phyloP scores from a whole-genome alignment of 192 early-diverging fungal species.

The Paraglomus brasilianum region DNA sequence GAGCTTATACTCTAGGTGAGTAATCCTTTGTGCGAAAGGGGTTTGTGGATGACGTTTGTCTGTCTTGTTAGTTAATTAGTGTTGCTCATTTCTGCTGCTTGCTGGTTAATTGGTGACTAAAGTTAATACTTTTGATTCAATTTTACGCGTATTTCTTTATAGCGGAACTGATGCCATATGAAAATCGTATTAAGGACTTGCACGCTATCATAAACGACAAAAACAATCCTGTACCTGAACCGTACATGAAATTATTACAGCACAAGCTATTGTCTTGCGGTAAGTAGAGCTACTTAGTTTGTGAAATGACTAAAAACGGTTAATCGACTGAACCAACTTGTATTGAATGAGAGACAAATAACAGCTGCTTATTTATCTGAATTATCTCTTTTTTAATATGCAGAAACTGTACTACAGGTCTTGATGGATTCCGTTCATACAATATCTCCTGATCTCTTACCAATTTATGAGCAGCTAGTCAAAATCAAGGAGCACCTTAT shows the following conservation, averaged over 20 bases:
- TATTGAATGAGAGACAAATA: conserved; percentile 4
- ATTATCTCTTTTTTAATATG: neutral
- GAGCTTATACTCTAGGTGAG: conserved; percentile 60
- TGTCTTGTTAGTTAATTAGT: conserved; percentile 24
- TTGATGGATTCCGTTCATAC: conserved; percentile 57
- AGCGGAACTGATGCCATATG: conserved; percentile 62
- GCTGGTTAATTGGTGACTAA: neutral
- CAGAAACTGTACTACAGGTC: conserved; percentile 47
- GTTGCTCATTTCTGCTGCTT: neutral
- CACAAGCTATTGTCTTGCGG: conserved; percentile 42
- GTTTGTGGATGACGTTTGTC: conserved; percentile 15
- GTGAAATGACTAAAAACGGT: too few relatives aligned
- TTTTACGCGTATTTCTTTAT: neutral
- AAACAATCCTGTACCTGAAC: conserved; percentile 39
- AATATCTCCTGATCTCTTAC: conserved; percentile 70
- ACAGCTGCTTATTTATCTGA: neutral
- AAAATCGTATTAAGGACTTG: conserved; percentile 58
- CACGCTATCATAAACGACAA: conserved; percentile 54
- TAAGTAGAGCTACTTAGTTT: too few relatives aligned
- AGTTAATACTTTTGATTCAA: neutral
- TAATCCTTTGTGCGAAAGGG: neutral
- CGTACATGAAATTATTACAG: conserved; percentile 43
- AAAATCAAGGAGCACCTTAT: too few relatives aligned
- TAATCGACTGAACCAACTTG: neutral
- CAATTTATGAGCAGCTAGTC: conserved; percentile 71